Base-by-base conservation (phyloP, 176 grass and related monocot genomes). In the Avena atlantica region DNA sequence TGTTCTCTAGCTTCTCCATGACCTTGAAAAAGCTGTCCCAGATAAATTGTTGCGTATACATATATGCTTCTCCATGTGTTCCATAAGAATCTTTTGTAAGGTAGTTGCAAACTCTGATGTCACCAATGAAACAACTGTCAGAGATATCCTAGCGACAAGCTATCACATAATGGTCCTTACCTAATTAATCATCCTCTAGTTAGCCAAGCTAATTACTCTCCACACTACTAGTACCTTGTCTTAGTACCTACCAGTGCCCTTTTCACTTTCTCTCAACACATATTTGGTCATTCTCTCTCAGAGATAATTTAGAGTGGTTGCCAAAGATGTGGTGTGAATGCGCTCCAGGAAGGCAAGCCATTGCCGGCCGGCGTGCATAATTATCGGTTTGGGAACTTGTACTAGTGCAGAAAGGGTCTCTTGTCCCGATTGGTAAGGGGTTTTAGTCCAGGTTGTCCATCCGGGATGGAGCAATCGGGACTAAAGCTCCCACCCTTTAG, bases 31-130 rank as follows among this genome's bases (percentile, higher is more conserved):
- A 3, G 31, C 31, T 34, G 31, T 6, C 42, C 8, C 42, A 5
- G 8, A 44, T 44, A 44, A 44, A 44, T 44, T 44, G 6, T 5
- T 44, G 42, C 6, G 42, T 9, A 10, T 10, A 9, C 9, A 49
- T 49, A 49, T 9, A 49, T 9, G 10, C 9, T 60, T 60, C 57
- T n/a, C 57, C 57, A 7, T 60, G 57, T n/a, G 21, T 60, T 2
- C 20, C 57, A 60, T n/a, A 59, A 3, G 42, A 59, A 6, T 21
- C 59, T 51, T 51, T 19, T 63, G 71, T 45, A 44, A 74, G 65
- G 78, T 88, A 11, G 90, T 88, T 85, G 83, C 71, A 76, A 65
- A 31, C 74, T 76, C 81, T 79, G 79, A 69, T 62, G 85, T 88
- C 81, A 62, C 52, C 12, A 24, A 24, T 12, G 21, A 45, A 50